Evolutionary conservation across 305 asterid species (phyloP), one percentile per base, ranked within the genome.

Genomic region (Fraxinus angustifolia): DNA sequence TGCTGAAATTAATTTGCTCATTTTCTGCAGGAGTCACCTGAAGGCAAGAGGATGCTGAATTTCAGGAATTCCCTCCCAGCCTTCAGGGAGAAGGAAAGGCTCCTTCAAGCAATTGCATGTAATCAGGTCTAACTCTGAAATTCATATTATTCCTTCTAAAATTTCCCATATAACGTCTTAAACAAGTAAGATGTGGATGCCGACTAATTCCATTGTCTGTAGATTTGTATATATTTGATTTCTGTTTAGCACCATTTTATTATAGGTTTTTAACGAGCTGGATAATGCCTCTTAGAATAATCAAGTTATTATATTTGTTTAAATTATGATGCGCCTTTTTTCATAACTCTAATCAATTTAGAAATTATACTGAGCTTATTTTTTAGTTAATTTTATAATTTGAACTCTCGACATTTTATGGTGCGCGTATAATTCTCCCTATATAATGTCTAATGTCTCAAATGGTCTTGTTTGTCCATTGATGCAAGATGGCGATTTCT

Each of bases 51-150:
- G 80, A 89, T 96, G 97, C 86, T 93, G 62, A 93, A 90, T 76
- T 90, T 93, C 84, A 93, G 99, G 84, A 92, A 82, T 88, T 92
- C 98, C 86, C 97, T 96, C 77, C 99, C 98, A 62, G 87, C 99
- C 80, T 96, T 87, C 80, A 88, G 87, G 90, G 99, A 96, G 91
- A 96, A 96, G 88, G 98, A 94, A 85, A 90, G 91, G 86, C 91
- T 96, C 77, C 99, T 96, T 87, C 92, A 96, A 90, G 93, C 97
- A 81, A 96, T 96, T 87, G 99, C 98, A 2, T 88, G 87, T 81
- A 96, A 96, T 87, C 99, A 96, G 98, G 99, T 94, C 79, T 33
- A 36, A 75, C 84, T 81, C 71, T 76, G n/a, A 75, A 83, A 81
- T 79, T 83, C 28, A 3, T 76, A 71, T 65, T 82, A 34, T 83